Evolutionary conservation across 306 rosid genomes (phyloP).

Genomic region (Prinsepia uniflora): DNA sequence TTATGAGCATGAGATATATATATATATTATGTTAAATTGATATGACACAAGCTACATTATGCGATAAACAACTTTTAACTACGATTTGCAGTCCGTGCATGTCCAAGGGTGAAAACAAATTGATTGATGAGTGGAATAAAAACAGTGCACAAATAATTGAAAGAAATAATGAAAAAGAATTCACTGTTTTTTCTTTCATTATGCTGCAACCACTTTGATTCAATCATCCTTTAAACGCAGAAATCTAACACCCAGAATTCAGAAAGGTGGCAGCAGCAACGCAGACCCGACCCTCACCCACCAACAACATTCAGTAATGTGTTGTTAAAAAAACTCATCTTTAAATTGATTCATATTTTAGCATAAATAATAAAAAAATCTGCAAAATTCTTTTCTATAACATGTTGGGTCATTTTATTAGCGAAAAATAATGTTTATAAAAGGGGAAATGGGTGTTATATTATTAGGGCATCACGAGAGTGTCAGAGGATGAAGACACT

Average conservation of each 20-base stretch:
- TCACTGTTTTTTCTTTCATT: neutral
- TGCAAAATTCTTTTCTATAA: too few relatives aligned
- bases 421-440: neutral
- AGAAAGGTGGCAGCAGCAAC: neutral
- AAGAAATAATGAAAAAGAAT: conserved; percentile 22
- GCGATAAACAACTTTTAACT: conserved; percentile 18
- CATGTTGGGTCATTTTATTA: too few relatives aligned
- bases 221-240: conserved; percentile 23
- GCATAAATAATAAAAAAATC: too few relatives aligned
- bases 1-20: neutral
- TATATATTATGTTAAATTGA: neutral
- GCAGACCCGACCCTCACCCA: neutral
- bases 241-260: conserved; percentile 3
- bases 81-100: conserved; percentile 11
- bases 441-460: neutral
- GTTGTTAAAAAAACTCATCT: too few relatives aligned
- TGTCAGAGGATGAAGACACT: conserved; percentile 53
- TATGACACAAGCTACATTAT: conserved; percentile 23
- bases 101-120: conserved; percentile 31
- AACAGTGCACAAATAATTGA: conserved; percentile 39
- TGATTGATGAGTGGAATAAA: conserved; percentile 16
- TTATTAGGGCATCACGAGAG: conserved; percentile 41
- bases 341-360: too few relatives aligned
- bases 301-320: too few relatives aligned
- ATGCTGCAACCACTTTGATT: conserved; percentile 14